Evolutionary conservation across 2,329 filamentous ascomycete species (phyloP), one percentile per base, ranked within the genome.

Genomic region (Stemphylium lycopersici): DNA sequence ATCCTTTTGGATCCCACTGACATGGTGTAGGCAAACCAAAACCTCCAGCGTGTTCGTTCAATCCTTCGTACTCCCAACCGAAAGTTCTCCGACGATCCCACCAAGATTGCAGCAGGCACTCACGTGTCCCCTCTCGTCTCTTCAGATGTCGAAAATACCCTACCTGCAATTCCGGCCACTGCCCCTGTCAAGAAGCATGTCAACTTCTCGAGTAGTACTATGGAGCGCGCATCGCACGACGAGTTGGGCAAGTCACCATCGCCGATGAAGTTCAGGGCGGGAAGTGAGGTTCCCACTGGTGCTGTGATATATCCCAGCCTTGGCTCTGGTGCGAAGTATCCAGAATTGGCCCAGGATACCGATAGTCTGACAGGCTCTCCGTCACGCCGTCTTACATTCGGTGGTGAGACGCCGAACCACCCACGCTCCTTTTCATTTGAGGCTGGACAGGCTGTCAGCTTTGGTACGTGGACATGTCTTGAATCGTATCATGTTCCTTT

Each of bases 151-250:
- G 79, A 85, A 29, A 86, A 84, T 63, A 77, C 80, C 18, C 70
- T 87, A 29, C 82, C 82, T 46, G 70, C 79, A 3, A 71, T 72
- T 22, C 76, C 85, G 49, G 87, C 85, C 4, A 91, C 89, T 1
- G 89, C 89, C 6, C 87, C 87, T 29, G 83, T 87, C 20, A 90
- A 87, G 73, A 96, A 96, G 78, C 88, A 85, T 51, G 90, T 96
- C 32, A 87, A 90, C 45, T 96, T 96, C 67, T 91, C 89, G 0
- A 88, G 87, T 0, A 87, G 86, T 56, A 87, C 87, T 32, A 83
- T 90, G 61, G 61, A 77, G 71, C 65, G 73, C 55, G 53, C 67
- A 8, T 62, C 71, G 18, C 58, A 64, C 15, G 68, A 74, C 15
- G 73, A 71, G 34, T 37, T 70, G 34, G 63, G 63, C 55, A 70